Conservation (phyloP, 129 eudicot genomes). For the Apium graveolens region DNA sequence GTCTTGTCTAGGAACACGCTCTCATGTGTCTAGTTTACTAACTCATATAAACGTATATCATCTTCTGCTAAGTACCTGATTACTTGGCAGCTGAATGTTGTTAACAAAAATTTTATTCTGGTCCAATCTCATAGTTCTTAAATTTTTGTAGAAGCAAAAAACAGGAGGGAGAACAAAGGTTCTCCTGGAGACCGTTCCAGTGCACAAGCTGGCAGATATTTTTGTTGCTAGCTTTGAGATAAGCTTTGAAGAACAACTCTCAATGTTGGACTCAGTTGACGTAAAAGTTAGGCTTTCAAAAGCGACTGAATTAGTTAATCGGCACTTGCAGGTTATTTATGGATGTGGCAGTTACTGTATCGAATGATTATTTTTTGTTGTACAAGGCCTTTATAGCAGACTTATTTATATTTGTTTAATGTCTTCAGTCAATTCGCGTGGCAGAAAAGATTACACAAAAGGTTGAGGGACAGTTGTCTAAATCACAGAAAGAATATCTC, state of each 20-base stretch:
- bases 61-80: neutral
- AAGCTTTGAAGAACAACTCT: slow-evolving; percentile 94
- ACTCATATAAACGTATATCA: neutral
- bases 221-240: slow-evolving; percentile 99
- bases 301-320: slow-evolving; percentile 87
- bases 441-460: slow-evolving; percentile 99
- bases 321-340: slow-evolving; percentile 82
- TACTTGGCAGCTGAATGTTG: neutral
- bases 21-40: neutral
- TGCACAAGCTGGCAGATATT: slow-evolving; percentile 92
- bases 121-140: neutral
- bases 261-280: slow-evolving; percentile 91
- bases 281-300: slow-evolving; percentile 88
- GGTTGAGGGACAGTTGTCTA: slow-evolving; percentile 98
- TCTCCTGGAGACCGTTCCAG: slow-evolving; percentile 89
- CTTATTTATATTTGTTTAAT: slow-evolving; percentile 9
- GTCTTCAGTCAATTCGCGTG: slow-evolving; percentile 84
- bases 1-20: neutral
- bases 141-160: slow-evolving; percentile 70
- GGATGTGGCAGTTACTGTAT: slow-evolving; percentile 3
- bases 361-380: neutral
- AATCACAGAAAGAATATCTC: slow-evolving; percentile 92
- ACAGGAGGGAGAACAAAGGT: slow-evolving; percentile 89
- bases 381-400: neutral
- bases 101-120: neutral